Conservation (phyloP, 768 basidiomycete species). For the Lactifluus rugatus region DNA sequence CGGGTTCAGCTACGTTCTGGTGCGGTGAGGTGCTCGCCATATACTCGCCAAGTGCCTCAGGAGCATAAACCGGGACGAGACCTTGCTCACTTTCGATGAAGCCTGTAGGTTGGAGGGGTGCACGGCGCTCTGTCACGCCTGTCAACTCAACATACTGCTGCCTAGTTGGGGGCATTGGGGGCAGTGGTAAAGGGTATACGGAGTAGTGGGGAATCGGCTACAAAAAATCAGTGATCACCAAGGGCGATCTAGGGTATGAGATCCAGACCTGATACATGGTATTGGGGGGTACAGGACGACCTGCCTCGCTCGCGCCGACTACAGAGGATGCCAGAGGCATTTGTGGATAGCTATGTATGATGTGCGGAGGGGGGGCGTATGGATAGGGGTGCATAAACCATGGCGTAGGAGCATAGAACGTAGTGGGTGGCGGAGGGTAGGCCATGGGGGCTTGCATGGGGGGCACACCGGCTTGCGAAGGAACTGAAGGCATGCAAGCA, state of each 20-base stretch:
- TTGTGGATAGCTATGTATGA: slow-evolving; percentile 36
- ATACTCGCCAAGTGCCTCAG: slow-evolving; percentile 61
- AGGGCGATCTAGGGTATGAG: background rate
- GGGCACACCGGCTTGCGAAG: background rate
- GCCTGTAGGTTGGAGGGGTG: slow-evolving; percentile 54
- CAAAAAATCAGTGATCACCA: background rate
- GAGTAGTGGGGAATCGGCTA: slow-evolving; percentile 13
- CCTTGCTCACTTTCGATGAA: slow-evolving; percentile 69
- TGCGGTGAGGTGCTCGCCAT: slow-evolving; percentile 35
- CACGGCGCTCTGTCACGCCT: slow-evolving; percentile 2
- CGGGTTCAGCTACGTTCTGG: slow-evolving; percentile 26
- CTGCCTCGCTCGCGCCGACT: slow-evolving; percentile 1
- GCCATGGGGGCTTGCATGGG: no score
- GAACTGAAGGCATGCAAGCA: background rate
- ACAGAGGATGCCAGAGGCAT: slow-evolving; percentile 13
- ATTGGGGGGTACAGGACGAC: background rate
- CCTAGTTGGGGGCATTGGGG: background rate
- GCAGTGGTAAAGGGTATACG: slow-evolving; percentile 5
- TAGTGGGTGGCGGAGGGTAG: slow-evolving; percentile 3
- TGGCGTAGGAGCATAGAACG: slow-evolving; percentile 14
- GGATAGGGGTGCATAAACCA: slow-evolving; percentile 17
- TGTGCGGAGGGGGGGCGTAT: slow-evolving; percentile 29
- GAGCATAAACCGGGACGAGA: slow-evolving; percentile 53
- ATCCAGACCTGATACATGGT: slow-evolving; percentile 12
- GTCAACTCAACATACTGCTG: slow-evolving; percentile 6